Conservation (phyloP, 2,329 filamentous ascomycete genomes). For the Botryotinia convoluta region DNA sequence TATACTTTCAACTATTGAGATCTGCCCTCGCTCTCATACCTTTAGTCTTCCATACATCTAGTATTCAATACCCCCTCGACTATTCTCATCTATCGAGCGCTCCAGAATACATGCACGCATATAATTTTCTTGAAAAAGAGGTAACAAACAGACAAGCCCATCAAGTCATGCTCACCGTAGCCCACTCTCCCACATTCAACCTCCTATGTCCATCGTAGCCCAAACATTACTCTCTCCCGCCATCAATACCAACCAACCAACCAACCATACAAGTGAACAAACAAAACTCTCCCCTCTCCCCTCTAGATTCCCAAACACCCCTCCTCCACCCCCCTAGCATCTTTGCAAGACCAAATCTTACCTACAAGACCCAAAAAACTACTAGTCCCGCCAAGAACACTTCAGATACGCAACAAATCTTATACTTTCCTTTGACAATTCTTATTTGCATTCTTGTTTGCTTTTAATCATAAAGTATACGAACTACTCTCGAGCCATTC, state of each 20-base stretch:
- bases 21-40: not conserved
- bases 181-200: not conserved
- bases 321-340: not conserved
- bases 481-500: not conserved
- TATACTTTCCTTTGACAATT: not conserved
- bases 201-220: not conserved
- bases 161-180: not conserved
- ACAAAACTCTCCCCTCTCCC: too few species aligned
- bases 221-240: not conserved
- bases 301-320: not conserved
- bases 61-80: not conserved
- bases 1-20: not conserved
- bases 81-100: not conserved
- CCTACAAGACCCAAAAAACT: not conserved
- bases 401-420: not conserved
- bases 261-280: not conserved
- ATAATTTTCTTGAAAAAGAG: not conserved
- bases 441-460: not conserved
- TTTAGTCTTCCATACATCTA: not conserved
- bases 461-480: not conserved
- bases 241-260: too few species aligned
- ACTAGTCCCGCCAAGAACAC: not conserved
- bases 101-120: accelerated
- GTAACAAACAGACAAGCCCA: not conserved
- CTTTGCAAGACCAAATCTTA: not conserved